phyloP scores from a whole-genome alignment of 768 basidiomycete species.

The Tricholoma sp. region DNA sequence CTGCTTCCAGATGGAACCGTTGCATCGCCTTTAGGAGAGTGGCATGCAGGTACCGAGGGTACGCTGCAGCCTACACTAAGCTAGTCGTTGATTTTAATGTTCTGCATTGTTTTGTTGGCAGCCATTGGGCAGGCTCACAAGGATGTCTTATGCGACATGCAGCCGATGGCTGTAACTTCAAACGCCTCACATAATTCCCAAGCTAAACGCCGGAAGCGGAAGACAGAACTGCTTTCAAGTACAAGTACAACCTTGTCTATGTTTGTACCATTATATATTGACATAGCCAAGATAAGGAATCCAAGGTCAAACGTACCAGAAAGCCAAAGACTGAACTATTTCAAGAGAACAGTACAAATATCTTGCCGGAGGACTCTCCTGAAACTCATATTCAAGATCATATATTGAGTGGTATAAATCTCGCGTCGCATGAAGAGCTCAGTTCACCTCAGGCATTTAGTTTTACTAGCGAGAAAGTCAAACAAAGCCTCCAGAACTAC shows the following conservation, averaged over 20 bases:
- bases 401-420: neutral
- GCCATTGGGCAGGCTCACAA: neutral
- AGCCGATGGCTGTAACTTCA: neutral
- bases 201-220: neutral
- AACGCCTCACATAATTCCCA: neutral
- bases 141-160: neutral
- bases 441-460: neutral
- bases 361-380: neutral
- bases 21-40: conserved; percentile 39
- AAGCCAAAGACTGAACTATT: neutral
- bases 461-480: neutral
- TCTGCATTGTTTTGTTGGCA: neutral
- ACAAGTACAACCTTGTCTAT: neutral
- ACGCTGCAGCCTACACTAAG: neutral
- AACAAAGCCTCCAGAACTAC: neutral
- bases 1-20: conserved; percentile 37
- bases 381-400: neutral
- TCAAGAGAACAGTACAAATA: neutral
- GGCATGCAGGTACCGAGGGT: conserved; percentile 27
- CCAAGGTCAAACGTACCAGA: neutral
- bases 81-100: neutral
- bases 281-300: neutral
- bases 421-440: neutral
- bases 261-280: neutral
- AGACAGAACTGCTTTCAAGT: neutral